Evolutionary conservation across 306 rosid species (phyloP).

Genomic region (Fragaria iinumae): DNA sequence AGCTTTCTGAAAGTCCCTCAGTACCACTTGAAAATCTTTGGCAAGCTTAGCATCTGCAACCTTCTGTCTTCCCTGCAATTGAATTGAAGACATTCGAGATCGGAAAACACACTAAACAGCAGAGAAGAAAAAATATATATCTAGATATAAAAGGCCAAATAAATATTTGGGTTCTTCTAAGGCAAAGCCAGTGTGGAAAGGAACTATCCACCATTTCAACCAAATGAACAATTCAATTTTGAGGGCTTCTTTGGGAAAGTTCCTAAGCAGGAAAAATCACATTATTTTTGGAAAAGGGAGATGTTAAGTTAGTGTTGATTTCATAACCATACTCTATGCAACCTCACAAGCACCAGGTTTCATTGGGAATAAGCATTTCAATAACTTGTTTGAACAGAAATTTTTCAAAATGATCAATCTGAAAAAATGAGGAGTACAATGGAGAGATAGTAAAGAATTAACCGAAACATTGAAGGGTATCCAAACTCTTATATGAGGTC

Average conservation of each 20-base stretch:
- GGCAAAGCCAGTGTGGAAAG: background rate
- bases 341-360: background rate
- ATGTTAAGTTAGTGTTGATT: background rate
- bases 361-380: background rate
- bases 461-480: background rate
- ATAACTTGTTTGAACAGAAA: background rate
- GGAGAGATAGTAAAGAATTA: background rate
- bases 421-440: background rate
- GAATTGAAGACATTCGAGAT: conserved; percentile 12
- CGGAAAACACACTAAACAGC: conserved; percentile 2
- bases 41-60: conserved; percentile 97
- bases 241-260: background rate
- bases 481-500: background rate
- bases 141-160: background rate
- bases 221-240: background rate
- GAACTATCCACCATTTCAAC: background rate
- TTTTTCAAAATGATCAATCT: background rate
- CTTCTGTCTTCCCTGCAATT: conserved; percentile 80
- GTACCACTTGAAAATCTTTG: conserved; percentile 90
- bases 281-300: background rate
- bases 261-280: conserved; percentile 9
- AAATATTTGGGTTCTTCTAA: background rate
- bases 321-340: background rate
- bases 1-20: conserved; percentile 94
- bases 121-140: background rate